Conservation (phyloP, 2,329 filamentous ascomycete genomes). For the Coleophoma eucalyptorum region DNA sequence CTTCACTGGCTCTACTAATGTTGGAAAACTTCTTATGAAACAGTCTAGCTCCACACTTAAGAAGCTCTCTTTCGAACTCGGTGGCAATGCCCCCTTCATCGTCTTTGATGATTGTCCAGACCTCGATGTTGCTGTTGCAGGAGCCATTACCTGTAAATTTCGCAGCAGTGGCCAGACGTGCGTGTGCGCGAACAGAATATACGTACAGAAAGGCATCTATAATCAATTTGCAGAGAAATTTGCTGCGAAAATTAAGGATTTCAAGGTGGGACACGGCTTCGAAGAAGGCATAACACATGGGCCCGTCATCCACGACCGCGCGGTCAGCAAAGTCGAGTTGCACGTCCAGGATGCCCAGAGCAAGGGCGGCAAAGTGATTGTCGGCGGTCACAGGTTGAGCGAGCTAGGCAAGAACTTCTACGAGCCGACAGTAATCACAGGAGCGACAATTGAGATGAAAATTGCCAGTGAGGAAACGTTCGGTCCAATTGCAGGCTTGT, state of each 20-base stretch:
- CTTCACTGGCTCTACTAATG: constrained; percentile 60
- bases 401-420: constrained; percentile 18
- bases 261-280: constrained; percentile 15
- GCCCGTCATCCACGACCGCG: constrained; percentile 11
- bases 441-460: constrained; percentile 13
- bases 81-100: constrained; percentile 91
- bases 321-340: constrained; percentile 11
- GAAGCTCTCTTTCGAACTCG: constrained; percentile 53
- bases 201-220: constrained; percentile 45
- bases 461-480: constrained; percentile 33
- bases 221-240: constrained; percentile 32
- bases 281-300: constrained; percentile 14
- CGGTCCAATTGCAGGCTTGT: constrained; percentile 57
- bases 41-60: constrained; percentile 33
- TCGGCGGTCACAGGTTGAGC: constrained; percentile 36
- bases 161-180: constrained; percentile 75
- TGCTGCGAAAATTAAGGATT: constrained; percentile 27
- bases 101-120: constrained; percentile 95
- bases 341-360: constrained; percentile 12
- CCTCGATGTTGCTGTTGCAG: constrained; percentile 75
- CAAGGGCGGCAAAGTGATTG: constrained; percentile 21
- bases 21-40: constrained; percentile 32
- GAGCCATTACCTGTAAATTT: constrained; percentile 84
- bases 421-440: constrained; percentile 15
- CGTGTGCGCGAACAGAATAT: constrained; percentile 39